Percentiles rank a stretch among this genome's conserved stretches.
These are phyloP conservation scores for Spizellomyces sp. DNA, from an alignment of 192 early-diverging fungal species.

Conservation along the genomic window DNA sequence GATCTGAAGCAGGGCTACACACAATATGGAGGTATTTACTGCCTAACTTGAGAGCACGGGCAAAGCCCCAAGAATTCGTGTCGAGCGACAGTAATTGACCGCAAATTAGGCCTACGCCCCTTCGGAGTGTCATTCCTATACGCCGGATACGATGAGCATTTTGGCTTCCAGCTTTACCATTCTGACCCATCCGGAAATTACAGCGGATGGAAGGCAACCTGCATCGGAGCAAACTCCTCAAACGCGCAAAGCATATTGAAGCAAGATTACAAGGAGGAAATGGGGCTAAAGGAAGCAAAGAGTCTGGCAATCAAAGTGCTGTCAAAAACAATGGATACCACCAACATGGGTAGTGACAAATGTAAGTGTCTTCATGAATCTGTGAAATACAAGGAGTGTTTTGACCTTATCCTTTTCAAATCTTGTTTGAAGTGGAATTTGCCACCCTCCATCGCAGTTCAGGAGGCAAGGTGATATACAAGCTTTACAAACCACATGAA, in stretches of 20 bases:
- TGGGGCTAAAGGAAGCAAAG: conserved; percentile 86
- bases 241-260: conserved; percentile 92
- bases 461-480: conserved; percentile 62
- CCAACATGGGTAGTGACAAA: conserved; percentile 89
- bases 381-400: conserved; percentile 1
- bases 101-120: conserved; percentile 77
- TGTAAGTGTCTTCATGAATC: conserved; percentile 53
- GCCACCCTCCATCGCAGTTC: conserved; percentile 75
- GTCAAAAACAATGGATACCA: conserved; percentile 96
- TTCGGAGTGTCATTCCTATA: conserved; percentile 98
- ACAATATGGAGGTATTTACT: conserved; percentile 77
- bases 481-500: conserved; percentile 70
- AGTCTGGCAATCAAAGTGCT: conserved; percentile 90
- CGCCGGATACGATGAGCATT: conserved; percentile 87
- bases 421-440: conserved; percentile 72
- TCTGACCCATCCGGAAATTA: conserved; percentile 99
- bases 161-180: conserved; percentile 97
- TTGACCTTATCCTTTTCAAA: conserved; percentile 3
- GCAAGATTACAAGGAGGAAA: conserved; percentile 94
- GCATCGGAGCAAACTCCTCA: conserved; percentile 93
- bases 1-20: conserved; percentile 99
- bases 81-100: conserved; percentile 1
- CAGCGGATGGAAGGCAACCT: conserved; percentile 97
- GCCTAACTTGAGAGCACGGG: background rate
- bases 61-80: background rate